Evolutionary conservation across 1,284 basidiomycete species (phyloP), one percentile per base, ranked within the genome.

Genomic region (Cryptococcus jaspeensis): DNA sequence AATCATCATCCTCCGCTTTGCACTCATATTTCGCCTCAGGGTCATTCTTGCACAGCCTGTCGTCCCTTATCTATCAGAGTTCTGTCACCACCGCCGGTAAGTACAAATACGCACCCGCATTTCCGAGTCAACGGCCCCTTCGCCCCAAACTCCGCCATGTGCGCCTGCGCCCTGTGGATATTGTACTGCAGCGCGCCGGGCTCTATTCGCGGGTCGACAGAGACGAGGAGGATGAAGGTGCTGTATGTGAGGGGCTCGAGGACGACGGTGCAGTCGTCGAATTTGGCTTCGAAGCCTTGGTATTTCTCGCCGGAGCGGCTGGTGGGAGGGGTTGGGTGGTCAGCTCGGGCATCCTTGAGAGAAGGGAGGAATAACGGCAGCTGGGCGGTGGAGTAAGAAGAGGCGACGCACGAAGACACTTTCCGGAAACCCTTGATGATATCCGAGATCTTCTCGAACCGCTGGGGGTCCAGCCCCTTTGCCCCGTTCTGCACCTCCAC

Each of bases 401-500:
- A 45, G 25, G 5, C 25, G 32, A 68, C 84, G 63, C 85, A 89
- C 65, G 87, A 84, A 77, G 92, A 96, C 13, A 89, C 87, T 65
- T 90, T 86, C 71, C 96, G 93, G 81, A 98, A 96, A 3, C 87
- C 86, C 78, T 98, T 98, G 79, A 98, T 87, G 58, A 97, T 84
- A 74, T 97, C 92, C 7, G 90, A 93, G 28, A 95, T 94, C 61
- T 93, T 90, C 79, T 98, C 95, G 74, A 96, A 98, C 37, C 95
- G 84, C 64, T 90, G 89, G 9, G 87, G 80, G 64, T 90, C 84
- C 60, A 93, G 80, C 44, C 81, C 76, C 55, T 82, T 82, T 5
- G 79, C 73, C 36, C 82, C 80, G 7, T 74, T 63, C 37, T 60
- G 55, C 15, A 58, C 52, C 55, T 75, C 76, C 43, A 59, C 52